Percentiles rank a stretch among this genome's conserved stretches.
Conservation (phyloP, 2,329 filamentous ascomycete species). For the Epichloe glyceriae region DNA sequence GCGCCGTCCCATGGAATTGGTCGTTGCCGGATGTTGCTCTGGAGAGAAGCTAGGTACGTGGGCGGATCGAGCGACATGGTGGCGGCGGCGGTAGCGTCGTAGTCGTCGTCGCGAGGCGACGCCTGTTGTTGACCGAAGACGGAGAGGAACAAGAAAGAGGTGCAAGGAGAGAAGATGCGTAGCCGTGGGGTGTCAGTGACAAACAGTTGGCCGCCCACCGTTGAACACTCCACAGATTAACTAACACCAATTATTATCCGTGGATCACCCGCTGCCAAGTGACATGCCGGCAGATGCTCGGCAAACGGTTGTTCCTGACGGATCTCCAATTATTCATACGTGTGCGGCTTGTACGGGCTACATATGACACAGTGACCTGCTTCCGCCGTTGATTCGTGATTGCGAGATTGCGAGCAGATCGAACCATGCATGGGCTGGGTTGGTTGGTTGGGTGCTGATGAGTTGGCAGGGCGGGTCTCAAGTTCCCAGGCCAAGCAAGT, state of each 20-base stretch:
- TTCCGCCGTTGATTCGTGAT: too few species aligned
- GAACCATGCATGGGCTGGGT: too few species aligned
- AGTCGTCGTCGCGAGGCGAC: slow-evolving; percentile 8
- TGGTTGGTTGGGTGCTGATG: not conserved
- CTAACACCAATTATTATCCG: not conserved
- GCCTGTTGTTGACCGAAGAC: not conserved
- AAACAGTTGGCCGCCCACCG: not conserved
- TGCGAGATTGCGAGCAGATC: too few species aligned
- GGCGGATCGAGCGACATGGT: slow-evolving; percentile 85
- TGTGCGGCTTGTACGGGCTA: too few species aligned
- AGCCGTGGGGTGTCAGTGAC: not conserved
- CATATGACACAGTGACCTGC: too few species aligned
- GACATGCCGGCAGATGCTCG: not conserved
- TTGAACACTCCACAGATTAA: not conserved
- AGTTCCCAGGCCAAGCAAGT: too few species aligned
- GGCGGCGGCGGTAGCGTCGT: slow-evolving; percentile 9
- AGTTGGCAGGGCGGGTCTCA: slow-evolving; percentile 1
- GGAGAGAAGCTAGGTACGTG: slow-evolving; percentile 70
- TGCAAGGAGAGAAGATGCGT: not conserved
- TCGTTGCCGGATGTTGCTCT: slow-evolving; percentile 92
- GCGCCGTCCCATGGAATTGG: slow-evolving; percentile 98
- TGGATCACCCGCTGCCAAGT: not conserved
- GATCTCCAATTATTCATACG: too few species aligned
- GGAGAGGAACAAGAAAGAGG: not conserved
- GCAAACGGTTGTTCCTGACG: too few species aligned